Percentiles rank a stretch among this genome's conserved stretches.
phyloP scores from a whole-genome alignment of 306 rosid species.

The Dryas alaskensis region DNA sequence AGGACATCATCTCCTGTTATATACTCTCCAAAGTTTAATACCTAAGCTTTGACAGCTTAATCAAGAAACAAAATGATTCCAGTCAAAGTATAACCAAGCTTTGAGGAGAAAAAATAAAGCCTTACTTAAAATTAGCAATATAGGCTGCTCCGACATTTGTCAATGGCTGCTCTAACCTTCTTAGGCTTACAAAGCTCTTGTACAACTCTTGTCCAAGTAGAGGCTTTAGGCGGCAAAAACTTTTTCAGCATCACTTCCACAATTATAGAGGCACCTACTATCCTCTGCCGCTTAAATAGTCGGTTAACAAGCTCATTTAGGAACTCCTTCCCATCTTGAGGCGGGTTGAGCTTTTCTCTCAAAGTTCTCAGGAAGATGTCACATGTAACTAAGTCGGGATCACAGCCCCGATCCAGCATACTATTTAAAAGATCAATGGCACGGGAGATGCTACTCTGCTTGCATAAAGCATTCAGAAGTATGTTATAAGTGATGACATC shows the following conservation, averaged over 20 bases:
- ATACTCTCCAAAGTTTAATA: background rate
- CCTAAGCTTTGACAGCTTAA: background rate
- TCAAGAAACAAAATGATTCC: slow-evolving; percentile 2
- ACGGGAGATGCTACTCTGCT: slow-evolving; percentile 51
- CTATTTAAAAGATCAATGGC: slow-evolving; percentile 66
- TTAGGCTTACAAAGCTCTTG: slow-evolving; percentile 59
- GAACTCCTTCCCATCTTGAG: slow-evolving; percentile 83
- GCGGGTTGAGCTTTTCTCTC: slow-evolving; percentile 61
- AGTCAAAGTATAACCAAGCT: slow-evolving; percentile 2
- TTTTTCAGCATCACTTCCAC: slow-evolving; percentile 70
- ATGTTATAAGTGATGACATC: slow-evolving; percentile 82
- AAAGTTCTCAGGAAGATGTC: slow-evolving; percentile 68
- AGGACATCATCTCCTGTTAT: background rate
- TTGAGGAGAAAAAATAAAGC: slow-evolving; percentile 11
- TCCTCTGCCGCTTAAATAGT: slow-evolving; percentile 58
- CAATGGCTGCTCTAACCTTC: slow-evolving; percentile 46
- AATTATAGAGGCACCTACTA: slow-evolving; percentile 52
- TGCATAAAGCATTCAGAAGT: slow-evolving; percentile 67
- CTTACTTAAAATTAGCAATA: slow-evolving; percentile 38
- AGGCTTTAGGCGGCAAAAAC: slow-evolving; percentile 58
- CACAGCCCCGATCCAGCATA: slow-evolving; percentile 77
- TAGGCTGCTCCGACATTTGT: slow-evolving; percentile 61
- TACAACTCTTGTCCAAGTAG: slow-evolving; percentile 75
- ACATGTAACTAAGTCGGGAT: slow-evolving; percentile 76
- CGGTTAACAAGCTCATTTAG: slow-evolving; percentile 81